phyloP scores from a whole-genome alignment of 176 grass and related monocot genomes.

The Chrysopogon serrulatus region DNA sequence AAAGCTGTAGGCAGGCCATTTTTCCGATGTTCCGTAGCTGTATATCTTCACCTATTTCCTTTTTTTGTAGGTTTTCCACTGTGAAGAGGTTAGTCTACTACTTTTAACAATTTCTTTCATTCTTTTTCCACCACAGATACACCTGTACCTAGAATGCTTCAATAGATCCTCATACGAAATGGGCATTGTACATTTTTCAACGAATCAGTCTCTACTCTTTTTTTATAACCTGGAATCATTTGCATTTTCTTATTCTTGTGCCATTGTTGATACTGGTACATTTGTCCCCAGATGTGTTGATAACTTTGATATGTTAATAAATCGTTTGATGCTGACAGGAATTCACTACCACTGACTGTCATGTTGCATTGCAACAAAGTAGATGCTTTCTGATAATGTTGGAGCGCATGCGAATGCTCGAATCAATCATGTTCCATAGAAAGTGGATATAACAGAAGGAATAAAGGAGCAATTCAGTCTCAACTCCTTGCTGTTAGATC shows the following conservation, averaged over 20 bases:
- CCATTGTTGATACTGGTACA: slow-evolving; percentile 28
- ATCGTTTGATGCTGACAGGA: slow-evolving; percentile 31
- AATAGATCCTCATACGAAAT: slow-evolving; percentile 34
- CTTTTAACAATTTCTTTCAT: slow-evolving; percentile 53
- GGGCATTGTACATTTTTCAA: slow-evolving; percentile 31
- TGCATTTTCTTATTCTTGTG: slow-evolving; percentile 24
- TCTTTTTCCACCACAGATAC: slow-evolving; percentile 44
- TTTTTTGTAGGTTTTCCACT: slow-evolving; percentile 42
- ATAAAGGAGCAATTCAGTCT: slow-evolving; percentile 40
- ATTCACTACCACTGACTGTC: slow-evolving; percentile 30
- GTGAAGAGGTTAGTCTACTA: slow-evolving; percentile 42
- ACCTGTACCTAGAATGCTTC: slow-evolving; percentile 52
- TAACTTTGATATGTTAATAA: slow-evolving; percentile 35
- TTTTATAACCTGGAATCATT: slow-evolving; percentile 22
- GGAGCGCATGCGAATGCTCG: slow-evolving; percentile 35
- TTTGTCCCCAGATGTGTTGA: slow-evolving; percentile 35
- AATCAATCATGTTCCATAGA: slow-evolving; percentile 35
- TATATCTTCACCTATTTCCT: slow-evolving; percentile 42
- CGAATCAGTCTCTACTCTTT: slow-evolving; percentile 1
- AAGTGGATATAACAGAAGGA: slow-evolving; percentile 45
- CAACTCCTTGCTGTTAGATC: slow-evolving; percentile 25
- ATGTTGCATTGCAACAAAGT: slow-evolving; percentile 50
- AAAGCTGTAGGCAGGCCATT: slow-evolving; percentile 36
- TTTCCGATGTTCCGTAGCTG: slow-evolving; percentile 31
- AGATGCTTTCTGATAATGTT: slow-evolving; percentile 51